Conservation (phyloP, 1,284 basidiomycete species). For the Boletus hoseneyae region DNA sequence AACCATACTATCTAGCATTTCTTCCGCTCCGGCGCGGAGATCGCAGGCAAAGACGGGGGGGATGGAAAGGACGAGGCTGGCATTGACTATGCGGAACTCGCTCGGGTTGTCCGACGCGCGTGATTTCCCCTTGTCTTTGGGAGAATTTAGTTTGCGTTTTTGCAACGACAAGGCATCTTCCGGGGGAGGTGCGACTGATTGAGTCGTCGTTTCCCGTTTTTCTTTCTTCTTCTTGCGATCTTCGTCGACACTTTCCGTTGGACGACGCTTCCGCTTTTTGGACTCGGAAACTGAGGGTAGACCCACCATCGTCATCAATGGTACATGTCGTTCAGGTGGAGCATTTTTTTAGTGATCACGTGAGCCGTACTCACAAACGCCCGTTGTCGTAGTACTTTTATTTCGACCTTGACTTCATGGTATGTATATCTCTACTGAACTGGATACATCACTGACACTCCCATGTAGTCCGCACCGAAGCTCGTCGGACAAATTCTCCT, state of each 20-base stretch:
- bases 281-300: slow-evolving; percentile 14
- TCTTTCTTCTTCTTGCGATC: slow-evolving; percentile 27
- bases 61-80: slow-evolving; percentile 73
- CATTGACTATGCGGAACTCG: slow-evolving; percentile 67
- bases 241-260: slow-evolving; percentile 17
- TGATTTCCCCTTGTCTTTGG: slow-evolving; percentile 43
- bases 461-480: slow-evolving; percentile 66
- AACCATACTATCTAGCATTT: slow-evolving; percentile 89
- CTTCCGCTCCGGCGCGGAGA: slow-evolving; percentile 70
- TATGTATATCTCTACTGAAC: slow-evolving; percentile 13
- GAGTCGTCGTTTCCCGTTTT: slow-evolving; percentile 19
- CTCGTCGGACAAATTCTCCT: slow-evolving; percentile 81
- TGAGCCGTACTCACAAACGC: slow-evolving; percentile 8
- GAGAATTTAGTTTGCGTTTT: slow-evolving; percentile 8
- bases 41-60: slow-evolving; percentile 78
- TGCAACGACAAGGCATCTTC: slow-evolving; percentile 10
- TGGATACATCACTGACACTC: not conserved
- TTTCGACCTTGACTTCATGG: slow-evolving; percentile 22
- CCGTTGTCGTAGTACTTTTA: not conserved
- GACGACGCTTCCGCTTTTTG: slow-evolving; percentile 54
- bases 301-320: slow-evolving; percentile 19
- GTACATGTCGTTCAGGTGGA: not conserved
- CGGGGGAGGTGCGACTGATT: not conserved
- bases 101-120: slow-evolving; percentile 30
- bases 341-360: slow-evolving; percentile 21